A percentile compares a stretch with the other conserved stretches of the same genome.
These are phyloP conservation scores for Fusarium vanettenii DNA, from an alignment of 2,329 filamentous ascomycete species.

Conservation along the genomic window DNA sequence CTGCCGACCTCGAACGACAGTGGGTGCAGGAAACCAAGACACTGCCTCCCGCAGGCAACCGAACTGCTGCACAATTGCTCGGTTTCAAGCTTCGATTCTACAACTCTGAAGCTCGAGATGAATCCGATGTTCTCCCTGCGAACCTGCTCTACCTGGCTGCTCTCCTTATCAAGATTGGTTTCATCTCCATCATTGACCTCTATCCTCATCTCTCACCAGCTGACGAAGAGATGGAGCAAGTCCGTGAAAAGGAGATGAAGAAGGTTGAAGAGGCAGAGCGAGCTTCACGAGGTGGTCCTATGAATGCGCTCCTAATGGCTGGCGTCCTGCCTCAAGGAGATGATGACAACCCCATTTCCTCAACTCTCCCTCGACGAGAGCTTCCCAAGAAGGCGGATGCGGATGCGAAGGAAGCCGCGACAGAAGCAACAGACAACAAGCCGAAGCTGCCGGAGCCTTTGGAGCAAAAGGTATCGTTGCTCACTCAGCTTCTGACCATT, in stretches of 20 bases:
- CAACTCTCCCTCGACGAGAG: slow-evolving; percentile 62
- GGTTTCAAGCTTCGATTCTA: slow-evolving; percentile 99
- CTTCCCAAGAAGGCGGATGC: slow-evolving; percentile 62
- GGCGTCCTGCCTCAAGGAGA: slow-evolving; percentile 75
- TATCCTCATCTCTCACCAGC: slow-evolving; percentile 91
- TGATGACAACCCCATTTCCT: slow-evolving; percentile 75
- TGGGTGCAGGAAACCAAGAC: slow-evolving; percentile 88
- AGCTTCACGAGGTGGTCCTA: slow-evolving; percentile 74
- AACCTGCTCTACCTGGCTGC: slow-evolving; percentile 94
- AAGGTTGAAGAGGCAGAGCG: slow-evolving; percentile 84
- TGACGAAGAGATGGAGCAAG: slow-evolving; percentile 83
- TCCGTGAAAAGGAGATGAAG: slow-evolving; percentile 76
- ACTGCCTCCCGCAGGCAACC: slow-evolving; percentile 85
- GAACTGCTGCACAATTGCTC: slow-evolving; percentile 91
- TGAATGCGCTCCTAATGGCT: slow-evolving; percentile 88
- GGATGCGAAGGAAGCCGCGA: slow-evolving; percentile 59
- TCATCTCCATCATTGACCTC: slow-evolving; percentile 90
- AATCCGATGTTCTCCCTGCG: slow-evolving; percentile 82
- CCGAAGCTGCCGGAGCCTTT: slow-evolving; percentile 74
- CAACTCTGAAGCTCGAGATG: slow-evolving; percentile 80
- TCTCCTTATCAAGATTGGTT: slow-evolving; percentile 95
- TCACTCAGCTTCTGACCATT: slow-evolving; percentile 88
- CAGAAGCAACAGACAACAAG: slow-evolving; percentile 60
- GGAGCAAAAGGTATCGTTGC: slow-evolving; percentile 88
- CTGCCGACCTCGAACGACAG: slow-evolving; percentile 69